Evolutionary conservation across 352 stramenopile species (phyloP).

Genomic region (Globisporangium uncinulatum): DNA sequence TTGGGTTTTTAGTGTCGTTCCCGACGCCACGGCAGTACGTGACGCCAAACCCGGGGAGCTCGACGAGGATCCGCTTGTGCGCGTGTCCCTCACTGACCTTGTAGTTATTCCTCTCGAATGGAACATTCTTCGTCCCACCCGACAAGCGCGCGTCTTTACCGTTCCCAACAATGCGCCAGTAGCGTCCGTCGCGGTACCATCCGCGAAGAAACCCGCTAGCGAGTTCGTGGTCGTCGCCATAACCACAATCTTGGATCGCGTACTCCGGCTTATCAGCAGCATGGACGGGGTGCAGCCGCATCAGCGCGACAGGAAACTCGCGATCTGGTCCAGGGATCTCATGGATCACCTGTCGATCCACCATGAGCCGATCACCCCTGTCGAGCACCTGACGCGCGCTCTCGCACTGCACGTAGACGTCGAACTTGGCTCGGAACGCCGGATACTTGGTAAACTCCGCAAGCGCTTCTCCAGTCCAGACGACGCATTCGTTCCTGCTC

Average conservation of each 20-base stretch:
- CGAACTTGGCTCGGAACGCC: constrained; percentile 2
- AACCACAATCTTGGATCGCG: not conserved
- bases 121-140: not conserved
- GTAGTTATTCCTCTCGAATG: not conserved
- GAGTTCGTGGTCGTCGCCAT: constrained; percentile 1
- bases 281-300: not conserved
- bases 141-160: not conserved
- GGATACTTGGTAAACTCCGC: not conserved
- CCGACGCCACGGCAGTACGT: constrained; percentile 4
- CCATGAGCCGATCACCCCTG: not conserved
- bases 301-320: constrained; percentile 1
- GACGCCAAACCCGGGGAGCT: constrained; percentile 3
- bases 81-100: not conserved
- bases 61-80: constrained; percentile 2
- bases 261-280: not conserved
- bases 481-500: not conserved
- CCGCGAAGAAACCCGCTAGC: constrained; percentile 1
- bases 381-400: constrained; percentile 1
- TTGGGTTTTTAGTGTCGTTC: not conserved
- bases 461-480: constrained; percentile 3
- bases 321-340: constrained; percentile 2
- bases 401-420: constrained; percentile 5
- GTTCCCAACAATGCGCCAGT: not conserved
- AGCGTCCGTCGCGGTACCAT: constrained; percentile 6
- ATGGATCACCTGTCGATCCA: not conserved